phyloP scores from a whole-genome alignment of 495 filamentous ascomycete genomes.

The Trichoderma virens region DNA sequence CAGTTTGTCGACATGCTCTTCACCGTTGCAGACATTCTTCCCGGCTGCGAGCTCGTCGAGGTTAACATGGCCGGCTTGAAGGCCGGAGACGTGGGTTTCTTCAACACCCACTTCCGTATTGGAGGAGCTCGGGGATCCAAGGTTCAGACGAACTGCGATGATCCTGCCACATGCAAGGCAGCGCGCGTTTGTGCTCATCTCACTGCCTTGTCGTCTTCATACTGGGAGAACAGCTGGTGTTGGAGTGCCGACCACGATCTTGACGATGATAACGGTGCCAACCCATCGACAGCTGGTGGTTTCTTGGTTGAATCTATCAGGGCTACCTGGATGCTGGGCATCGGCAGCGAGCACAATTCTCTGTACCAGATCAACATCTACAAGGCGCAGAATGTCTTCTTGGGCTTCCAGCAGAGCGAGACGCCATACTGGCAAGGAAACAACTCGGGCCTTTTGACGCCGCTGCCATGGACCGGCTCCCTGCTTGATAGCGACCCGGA shows the following conservation, averaged over 20 bases:
- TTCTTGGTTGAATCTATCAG: constrained; percentile 16
- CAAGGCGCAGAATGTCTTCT: constrained; percentile 37
- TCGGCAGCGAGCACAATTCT: constrained; percentile 28
- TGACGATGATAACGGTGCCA: constrained; percentile 10
- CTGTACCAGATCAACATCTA: constrained; percentile 47
- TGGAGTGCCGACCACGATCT: constrained; percentile 7
- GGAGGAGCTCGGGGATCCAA: constrained; percentile 44
- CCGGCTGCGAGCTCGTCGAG: constrained; percentile 38
- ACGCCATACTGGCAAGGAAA: constrained; percentile 41
- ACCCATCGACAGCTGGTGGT: constrained; percentile 13
- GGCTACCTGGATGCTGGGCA: constrained; percentile 19
- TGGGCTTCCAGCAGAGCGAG: constrained; percentile 38
- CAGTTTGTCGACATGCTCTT: constrained; percentile 49
- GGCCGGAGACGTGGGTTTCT: constrained; percentile 50
- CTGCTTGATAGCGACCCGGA: constrained; percentile 34
- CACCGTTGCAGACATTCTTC: constrained; percentile 32
- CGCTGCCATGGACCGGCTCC: constrained; percentile 34
- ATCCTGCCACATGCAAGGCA: constrained; percentile 33
- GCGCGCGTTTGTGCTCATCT: constrained; percentile 59
- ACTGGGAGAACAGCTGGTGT: constrained; percentile 59
- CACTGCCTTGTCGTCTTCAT: constrained; percentile 43
- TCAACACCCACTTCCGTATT: constrained; percentile 50
- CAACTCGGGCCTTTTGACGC: constrained; percentile 30
- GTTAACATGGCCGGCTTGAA: constrained; percentile 49
- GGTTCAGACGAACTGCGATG: constrained; percentile 28